Conservation (phyloP, 108 stramenopile genomes). For the Mediolabrus comicus region DNA sequence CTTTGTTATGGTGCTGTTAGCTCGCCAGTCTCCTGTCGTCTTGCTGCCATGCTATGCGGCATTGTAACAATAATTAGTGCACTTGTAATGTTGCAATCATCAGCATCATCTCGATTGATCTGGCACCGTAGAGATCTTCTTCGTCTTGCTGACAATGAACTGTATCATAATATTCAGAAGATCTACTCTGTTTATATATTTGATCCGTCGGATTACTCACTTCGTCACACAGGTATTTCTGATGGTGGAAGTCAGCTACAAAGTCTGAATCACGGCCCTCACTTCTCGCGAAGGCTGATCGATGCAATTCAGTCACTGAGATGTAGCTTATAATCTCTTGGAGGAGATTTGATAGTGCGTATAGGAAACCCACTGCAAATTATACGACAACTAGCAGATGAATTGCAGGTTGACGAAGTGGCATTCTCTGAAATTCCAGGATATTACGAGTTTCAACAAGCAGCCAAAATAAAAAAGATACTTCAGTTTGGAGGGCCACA, state of each 20-base stretch:
- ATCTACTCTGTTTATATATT: conserved; percentile 58
- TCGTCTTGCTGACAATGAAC: conserved; percentile 54
- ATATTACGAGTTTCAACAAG: conserved; percentile 43
- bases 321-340: conserved; percentile 18
- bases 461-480: conserved; percentile 20
- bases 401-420: conserved; percentile 43
- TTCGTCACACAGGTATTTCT: conserved; percentile 40
- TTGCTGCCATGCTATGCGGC: too few relatives aligned
- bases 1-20: too few relatives aligned
- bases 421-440: conserved; percentile 62
- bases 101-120: conserved; percentile 40
- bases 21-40: too few relatives aligned
- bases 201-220: conserved; percentile 41
- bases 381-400: conserved; percentile 39
- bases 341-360: conserved; percentile 59
- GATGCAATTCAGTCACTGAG: conserved; percentile 54
- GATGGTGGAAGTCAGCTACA: conserved; percentile 12
- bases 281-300: conserved; percentile 38
- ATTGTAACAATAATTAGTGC: too few relatives aligned
- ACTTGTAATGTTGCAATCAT: too few relatives aligned
- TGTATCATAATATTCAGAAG: conserved; percentile 32
- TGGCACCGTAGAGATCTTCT: conserved; percentile 71
- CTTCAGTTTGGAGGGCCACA: not conserved
- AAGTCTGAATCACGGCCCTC: conserved; percentile 50
- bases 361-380: conserved; percentile 43